Evolutionary conservation across 352 stramenopile species (phyloP), one percentile per base, ranked within the genome.

Genomic region (Globisporangium mamillatum): DNA sequence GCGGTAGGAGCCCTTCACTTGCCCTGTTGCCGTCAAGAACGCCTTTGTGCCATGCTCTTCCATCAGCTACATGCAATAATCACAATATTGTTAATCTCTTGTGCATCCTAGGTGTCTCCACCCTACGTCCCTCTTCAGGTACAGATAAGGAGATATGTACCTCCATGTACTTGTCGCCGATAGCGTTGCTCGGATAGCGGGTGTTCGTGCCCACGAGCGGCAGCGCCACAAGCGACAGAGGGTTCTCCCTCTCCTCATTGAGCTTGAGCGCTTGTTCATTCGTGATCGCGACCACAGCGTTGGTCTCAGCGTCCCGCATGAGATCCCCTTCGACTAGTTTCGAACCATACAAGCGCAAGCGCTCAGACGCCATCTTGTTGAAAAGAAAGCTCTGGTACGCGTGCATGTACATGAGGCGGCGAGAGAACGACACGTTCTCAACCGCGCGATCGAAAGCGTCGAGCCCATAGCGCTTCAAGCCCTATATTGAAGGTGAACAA

Each of bases 321-420:
- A 94, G 63, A 67, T 94, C 87, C 22, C 84, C 84, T 72, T 76
- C 77, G 0, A 92, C 74, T 24, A 88, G 64, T 2, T 77, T 70
- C 1, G 48, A 22, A 25, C 80, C 81, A 29, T 79, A 77, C 10
- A 73, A 36, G 27, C 63, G 59, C 58, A 94, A 64, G 8, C 84
- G 80, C 50, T 76, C 73, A 7, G 83, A 92, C 3, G 75, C 84
- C 50, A 91, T 77, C 20, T 57, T 59, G 69, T 92, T 93, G 68
- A 94, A 94, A 25, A 93, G 44, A 57, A 78, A 86, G 67, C 84
- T 94, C 55, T 94, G 87, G 67, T 91, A 93, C 59, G 84, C 80
- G 62, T 94, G 87, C 52, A 93, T 72, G 63, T 83, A 92, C 80
- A 94, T 88, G 10, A 83, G 63, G 0, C 84, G 87, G 12, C 84